Evolutionary conservation across 2,329 filamentous ascomycete species (phyloP), one percentile per base, ranked within the genome.

Genomic region (Lasiodiplodia hormozganensis): DNA sequence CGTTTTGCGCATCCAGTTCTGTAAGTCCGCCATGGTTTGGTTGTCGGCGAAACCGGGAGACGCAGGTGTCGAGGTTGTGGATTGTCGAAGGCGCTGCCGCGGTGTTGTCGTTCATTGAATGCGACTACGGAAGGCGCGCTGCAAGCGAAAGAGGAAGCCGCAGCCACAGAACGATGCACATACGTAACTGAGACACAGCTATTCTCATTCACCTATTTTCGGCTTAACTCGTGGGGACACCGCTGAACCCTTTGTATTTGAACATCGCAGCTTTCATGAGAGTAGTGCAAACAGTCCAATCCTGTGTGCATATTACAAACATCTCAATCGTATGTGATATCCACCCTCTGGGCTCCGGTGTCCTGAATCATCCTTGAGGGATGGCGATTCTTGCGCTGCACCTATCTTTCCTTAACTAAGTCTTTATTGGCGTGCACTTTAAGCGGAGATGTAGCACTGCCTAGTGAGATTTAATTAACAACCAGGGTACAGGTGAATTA

Each of bases 1-100:
- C 16, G 56, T 68, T 28, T 68, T 68, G 49, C 66, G 56, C 66
- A 68, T 62, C 66, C 66, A 62, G 11, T 21, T 49, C 28, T 68
- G 66, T 11, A 68, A 53, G 23, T 68, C 66, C 14, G 57, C 34
- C 66, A 62, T 68, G 56, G 31, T 8, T 34, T 43, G 6, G 18
- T 5, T 23, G 28, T 11, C 25, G 4, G 11, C 16, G 28, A 36
- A 23, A 16, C 11, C 21, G 43, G 21, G 4, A 14, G 58, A n/a
- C 6, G 16, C 18, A 34, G 11, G 1, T 16, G 16, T 25, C 8
- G 40, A 31, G 38, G 58, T 49, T 51, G 58, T 10, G 38, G 18
- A 36, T 25, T 8, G 14, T 58, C 5, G 36, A 40, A 25, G 52
- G 56, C 56, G 34, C 34, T 6, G n/a, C 28, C n/a, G 43, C 6